phyloP scores from a whole-genome alignment of 108 stramenopile genomes.

The Licmophora abbreviata region DNA sequence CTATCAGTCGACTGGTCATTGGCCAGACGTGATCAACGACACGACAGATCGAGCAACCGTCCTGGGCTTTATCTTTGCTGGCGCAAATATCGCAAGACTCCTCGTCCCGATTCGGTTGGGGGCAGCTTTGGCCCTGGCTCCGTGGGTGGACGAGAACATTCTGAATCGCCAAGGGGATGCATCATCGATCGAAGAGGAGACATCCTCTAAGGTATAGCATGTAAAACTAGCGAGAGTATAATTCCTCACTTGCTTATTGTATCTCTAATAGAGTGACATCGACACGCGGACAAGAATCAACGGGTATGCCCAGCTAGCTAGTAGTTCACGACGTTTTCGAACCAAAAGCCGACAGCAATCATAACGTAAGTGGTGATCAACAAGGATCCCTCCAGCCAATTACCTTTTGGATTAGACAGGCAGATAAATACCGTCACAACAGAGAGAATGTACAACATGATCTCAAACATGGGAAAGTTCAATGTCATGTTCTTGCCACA shows the following conservation, averaged over 20 bases:
- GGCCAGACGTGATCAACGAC: slow-evolving; percentile 83
- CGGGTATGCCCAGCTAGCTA: too few relatives aligned
- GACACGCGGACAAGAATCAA: too few relatives aligned
- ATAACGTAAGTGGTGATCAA: slow-evolving; percentile 81
- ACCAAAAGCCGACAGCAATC: slow-evolving; percentile 83
- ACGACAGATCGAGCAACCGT: slow-evolving; percentile 70
- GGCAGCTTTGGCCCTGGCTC: slow-evolving; percentile 83
- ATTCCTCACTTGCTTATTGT: too few relatives aligned
- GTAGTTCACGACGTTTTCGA: slow-evolving; percentile 46
- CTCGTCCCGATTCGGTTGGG: slow-evolving; percentile 84
- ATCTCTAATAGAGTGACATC: too few relatives aligned
- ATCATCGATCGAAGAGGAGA: too few relatives aligned
- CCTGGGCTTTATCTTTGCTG: slow-evolving; percentile 73
- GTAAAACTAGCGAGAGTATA: too few relatives aligned
- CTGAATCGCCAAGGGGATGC: too few relatives aligned
- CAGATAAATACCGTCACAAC: slow-evolving; percentile 55
- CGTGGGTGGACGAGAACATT: slow-evolving; percentile 86
- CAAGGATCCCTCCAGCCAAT: slow-evolving; percentile 87
- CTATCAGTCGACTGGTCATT: slow-evolving; percentile 77
- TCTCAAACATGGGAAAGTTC: slow-evolving; percentile 83
- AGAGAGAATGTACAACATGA: slow-evolving; percentile 56
- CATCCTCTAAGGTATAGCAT: too few relatives aligned
- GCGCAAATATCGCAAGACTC: slow-evolving; percentile 76
- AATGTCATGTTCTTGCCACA: slow-evolving; percentile 82
- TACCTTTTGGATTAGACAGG: slow-evolving; percentile 56